Conservation (phyloP, 2,329 filamentous ascomycete genomes). For the Capronia americana region DNA sequence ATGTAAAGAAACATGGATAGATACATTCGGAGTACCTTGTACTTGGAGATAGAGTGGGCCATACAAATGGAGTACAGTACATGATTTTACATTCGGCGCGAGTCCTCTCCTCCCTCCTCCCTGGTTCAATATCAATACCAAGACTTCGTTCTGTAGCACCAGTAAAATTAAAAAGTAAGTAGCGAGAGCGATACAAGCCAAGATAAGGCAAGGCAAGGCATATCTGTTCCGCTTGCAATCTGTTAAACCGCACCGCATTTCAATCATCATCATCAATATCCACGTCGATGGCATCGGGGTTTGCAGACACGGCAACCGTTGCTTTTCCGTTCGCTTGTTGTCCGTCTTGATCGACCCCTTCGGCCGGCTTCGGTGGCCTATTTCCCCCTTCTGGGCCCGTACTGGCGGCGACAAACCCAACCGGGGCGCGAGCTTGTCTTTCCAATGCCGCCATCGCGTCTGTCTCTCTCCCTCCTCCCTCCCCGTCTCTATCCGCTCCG, state of each 20-base stretch:
- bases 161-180: too few relatives aligned
- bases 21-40: too few relatives aligned
- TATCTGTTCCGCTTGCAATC: not conserved
- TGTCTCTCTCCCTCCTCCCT: constrained; percentile 45
- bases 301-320: constrained; percentile 58
- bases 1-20: too few relatives aligned
- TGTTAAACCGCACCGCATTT: not conserved
- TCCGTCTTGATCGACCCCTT: constrained; percentile 37
- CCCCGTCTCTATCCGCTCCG: constrained; percentile 48
- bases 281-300: constrained; percentile 87
- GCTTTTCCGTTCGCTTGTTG: not conserved
- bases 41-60: too few relatives aligned
- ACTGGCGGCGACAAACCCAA: constrained; percentile 89
- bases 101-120: too few relatives aligned
- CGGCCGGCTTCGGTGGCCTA: constrained; percentile 47
- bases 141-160: too few relatives aligned
- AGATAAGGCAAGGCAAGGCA: not conserved
- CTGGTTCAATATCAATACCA: too few relatives aligned
- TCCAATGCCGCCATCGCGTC: constrained; percentile 93
- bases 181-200: not conserved
- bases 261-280: constrained; percentile 57
- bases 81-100: too few relatives aligned
- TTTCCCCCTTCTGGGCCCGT: constrained; percentile 72
- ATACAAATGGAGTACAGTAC: too few relatives aligned
- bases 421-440: constrained; percentile 82